phyloP scores from a whole-genome alignment of 1,139 yeast genomes.

The Yamadazyma trypodendri region DNA sequence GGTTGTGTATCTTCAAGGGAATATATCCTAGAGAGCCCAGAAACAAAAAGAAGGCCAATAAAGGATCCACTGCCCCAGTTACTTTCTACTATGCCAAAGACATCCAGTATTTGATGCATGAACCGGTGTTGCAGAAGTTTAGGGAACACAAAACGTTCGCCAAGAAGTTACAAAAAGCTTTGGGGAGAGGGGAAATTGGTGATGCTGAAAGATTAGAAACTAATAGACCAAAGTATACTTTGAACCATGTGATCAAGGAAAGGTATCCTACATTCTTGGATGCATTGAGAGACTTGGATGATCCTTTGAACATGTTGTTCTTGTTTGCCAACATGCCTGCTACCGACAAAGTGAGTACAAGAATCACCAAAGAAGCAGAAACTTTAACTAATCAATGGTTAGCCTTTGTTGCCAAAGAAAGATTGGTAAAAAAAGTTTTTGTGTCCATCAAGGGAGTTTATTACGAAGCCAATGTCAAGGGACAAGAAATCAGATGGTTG shows the following conservation, averaged over 20 bases:
- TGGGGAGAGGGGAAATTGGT: conserved; percentile 88
- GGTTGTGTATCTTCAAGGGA: conserved; percentile 96
- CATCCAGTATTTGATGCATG: conserved; percentile 91
- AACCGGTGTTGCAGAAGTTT: conserved; percentile 87
- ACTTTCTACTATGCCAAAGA: conserved; percentile 94
- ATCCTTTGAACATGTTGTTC: conserved; percentile 92
- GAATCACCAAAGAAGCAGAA: conserved; percentile 83
- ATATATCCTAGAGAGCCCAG: conserved; percentile 95
- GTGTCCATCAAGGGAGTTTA: conserved; percentile 97
- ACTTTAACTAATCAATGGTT: conserved; percentile 90
- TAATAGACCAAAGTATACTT: conserved; percentile 78
- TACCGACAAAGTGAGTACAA: conserved; percentile 75
- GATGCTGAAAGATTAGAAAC: conserved; percentile 85
- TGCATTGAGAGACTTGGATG: conserved; percentile 91
- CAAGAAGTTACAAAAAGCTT: conserved; percentile 82
- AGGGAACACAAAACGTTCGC: conserved; percentile 96
- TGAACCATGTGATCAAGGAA: conserved; percentile 90
- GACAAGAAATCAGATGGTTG: conserved; percentile 94
- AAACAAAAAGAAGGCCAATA: conserved; percentile 94
- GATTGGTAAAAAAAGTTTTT: conserved; percentile 81
- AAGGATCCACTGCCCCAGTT: conserved; percentile 93
- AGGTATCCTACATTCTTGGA: conserved; percentile 93
- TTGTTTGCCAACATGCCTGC: conserved; percentile 95
- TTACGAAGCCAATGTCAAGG: conserved; percentile 85
- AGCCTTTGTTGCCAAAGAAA: conserved; percentile 87